Evolutionary conservation across 805 yeast genomes (phyloP).

Genomic region (Jamesozyma gamospora): DNA sequence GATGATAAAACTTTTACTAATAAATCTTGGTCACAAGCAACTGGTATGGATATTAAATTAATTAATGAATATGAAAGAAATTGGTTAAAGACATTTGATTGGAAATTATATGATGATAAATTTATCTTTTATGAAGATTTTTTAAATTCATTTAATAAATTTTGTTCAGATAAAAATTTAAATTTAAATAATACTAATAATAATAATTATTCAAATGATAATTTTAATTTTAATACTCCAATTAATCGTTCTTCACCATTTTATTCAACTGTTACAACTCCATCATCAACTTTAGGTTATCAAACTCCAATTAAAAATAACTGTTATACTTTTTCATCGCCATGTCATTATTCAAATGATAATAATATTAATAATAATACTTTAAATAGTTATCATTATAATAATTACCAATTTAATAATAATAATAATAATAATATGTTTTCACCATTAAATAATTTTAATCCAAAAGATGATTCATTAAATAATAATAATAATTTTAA

Average conservation of each 20-base stretch:
- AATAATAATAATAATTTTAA: constrained; percentile 8
- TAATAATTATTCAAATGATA: not conserved
- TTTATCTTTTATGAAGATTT: constrained; percentile 21
- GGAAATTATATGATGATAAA: constrained; percentile 43
- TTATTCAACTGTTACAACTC: constrained; percentile 1
- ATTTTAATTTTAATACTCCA: not conserved
- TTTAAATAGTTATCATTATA: not conserved
- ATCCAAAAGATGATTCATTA: not conserved
- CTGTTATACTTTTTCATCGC: constrained; percentile 4
- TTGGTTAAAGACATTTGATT: constrained; percentile 55
- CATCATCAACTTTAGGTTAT: constrained; percentile 14
- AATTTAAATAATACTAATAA: not conserved
- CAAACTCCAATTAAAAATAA: constrained; percentile 15
- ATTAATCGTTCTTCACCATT: constrained; percentile 3
- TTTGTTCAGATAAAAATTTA: constrained; percentile 8
- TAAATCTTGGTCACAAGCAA: constrained; percentile 93
- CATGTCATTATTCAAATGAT: constrained; percentile 1
- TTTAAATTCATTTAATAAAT: constrained; percentile 16
- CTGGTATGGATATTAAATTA: constrained; percentile 54
- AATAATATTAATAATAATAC: not conserved
- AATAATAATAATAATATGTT: not conserved
- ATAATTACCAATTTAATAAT: not conserved
- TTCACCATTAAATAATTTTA: constrained; percentile 3
- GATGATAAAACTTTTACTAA: constrained; percentile 96
- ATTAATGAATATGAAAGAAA: constrained; percentile 60